Base-by-base conservation (phyloP, 1,284 basidiomycete genomes). In the Papiliotrema terrestris region DNA sequence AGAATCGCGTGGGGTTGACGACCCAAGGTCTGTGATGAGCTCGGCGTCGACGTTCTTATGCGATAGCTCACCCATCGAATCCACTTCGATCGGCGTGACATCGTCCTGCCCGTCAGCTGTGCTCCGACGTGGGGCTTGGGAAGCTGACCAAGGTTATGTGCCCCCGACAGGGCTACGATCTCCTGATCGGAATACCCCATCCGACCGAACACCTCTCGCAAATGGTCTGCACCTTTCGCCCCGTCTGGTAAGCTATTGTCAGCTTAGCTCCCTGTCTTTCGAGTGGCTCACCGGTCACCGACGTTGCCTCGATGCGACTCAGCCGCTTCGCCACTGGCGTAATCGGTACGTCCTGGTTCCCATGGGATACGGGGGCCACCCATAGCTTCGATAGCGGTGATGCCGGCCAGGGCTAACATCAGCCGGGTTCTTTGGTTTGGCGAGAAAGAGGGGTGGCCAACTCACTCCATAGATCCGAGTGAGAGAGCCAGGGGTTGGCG, bases 181-280 rank as follows among this genome's bases (percentile, higher is more conserved):
- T 83, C 82, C 64, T 70, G 72, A 68, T 77, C 80, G 57, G 77
- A 78, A 68, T 80, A 81, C 45, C 80, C 80, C 80, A 82, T 81
- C 45, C 80, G 68, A 45, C 79, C 75, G 65, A 81, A 81, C 54
- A 82, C 73, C 54, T 79, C 70, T 32, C 80, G 70, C 25, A 82
- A 67, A 65, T 81, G 80, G 60, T 78, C 74, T 2, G 77, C 73
- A 23, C 77, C 80, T 57, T 78, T 67, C 0, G 79, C 74, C 20
- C 76, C 80, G 63, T 82, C 80, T 6, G 80, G 80, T 35, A 82
- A 68, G 51, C 73, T 69, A 45, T 32, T 8, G 38, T 49, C 37
- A 52, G 32, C 44, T 49, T 29, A 52, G 32, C 44, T 29, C 23
- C 19, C 23, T 37, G 37, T 14, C n/a, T 22, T 8, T 14, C 8